Percentiles rank a stretch among this genome's conserved stretches.
phyloP scores from a whole-genome alignment of 257 asterid species.

The Parsonsia alboflavescens region DNA sequence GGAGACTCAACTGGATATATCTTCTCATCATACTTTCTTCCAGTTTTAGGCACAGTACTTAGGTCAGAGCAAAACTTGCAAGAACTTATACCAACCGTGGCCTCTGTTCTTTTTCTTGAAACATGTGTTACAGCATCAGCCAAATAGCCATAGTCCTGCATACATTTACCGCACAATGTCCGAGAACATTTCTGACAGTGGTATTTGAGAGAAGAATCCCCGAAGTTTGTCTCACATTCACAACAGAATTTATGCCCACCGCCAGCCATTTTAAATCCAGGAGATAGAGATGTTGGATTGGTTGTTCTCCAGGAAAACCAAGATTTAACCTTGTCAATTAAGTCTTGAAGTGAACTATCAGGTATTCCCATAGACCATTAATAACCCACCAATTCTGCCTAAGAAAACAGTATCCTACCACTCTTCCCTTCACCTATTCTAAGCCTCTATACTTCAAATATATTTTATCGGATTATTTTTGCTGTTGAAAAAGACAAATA shows the following conservation, averaged over 20 bases:
- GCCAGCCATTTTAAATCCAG: conserved; percentile 40
- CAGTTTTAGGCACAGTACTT: conserved; percentile 29
- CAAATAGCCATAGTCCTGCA: conserved; percentile 30
- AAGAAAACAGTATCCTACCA: conserved; percentile 9
- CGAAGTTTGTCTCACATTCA: conserved; percentile 39
- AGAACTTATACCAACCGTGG: conserved; percentile 26
- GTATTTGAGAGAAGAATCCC: conserved; percentile 37
- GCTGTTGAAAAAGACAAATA: conserved; percentile 27
- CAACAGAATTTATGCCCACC: conserved; percentile 31
- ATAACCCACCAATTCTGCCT: conserved; percentile 32
- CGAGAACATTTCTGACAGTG: conserved; percentile 61
- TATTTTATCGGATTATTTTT: conserved; percentile 16
- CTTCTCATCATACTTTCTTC: conserved; percentile 51
- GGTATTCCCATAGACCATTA: conserved; percentile 64
- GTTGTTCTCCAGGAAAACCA: conserved; percentile 51
- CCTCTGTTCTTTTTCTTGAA: conserved; percentile 22
- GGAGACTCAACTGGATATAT: conserved; percentile 80
- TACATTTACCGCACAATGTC: conserved; percentile 52
- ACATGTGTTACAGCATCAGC: conserved; percentile 28
- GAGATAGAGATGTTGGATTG: conserved; percentile 24
- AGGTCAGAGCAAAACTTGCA: conserved; percentile 57
- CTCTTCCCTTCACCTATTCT: conserved; percentile 19
- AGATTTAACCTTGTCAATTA: conserved; percentile 62
- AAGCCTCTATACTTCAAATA: conserved; percentile 15
- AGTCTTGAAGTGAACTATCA: conserved; percentile 47